Conservation (phyloP, 2,329 filamentous ascomycete species). For the Pestalotiopsis fici region DNA sequence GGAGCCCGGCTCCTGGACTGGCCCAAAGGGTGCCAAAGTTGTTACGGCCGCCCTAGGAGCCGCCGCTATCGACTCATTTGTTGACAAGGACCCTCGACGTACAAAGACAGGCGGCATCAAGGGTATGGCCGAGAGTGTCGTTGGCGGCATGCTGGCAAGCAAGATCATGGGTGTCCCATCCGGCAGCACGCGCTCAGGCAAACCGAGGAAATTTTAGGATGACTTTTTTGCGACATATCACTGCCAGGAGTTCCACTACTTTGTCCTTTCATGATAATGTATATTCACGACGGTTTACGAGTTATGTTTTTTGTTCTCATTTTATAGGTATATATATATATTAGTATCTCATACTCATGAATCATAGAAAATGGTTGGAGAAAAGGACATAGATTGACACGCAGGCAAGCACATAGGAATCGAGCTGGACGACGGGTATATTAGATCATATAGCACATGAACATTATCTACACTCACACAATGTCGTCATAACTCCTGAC, state of each 20-base stretch:
- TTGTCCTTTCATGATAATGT: not conserved
- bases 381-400: not conserved
- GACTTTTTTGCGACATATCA: not conserved
- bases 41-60: slow-evolving; percentile 50
- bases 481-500: no score
- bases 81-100: slow-evolving; percentile 31
- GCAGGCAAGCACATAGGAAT: not conserved
- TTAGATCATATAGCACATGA: not conserved
- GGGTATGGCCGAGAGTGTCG: slow-evolving; percentile 29
- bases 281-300: not conserved
- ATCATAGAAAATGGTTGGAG: not conserved
- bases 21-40: slow-evolving; percentile 48
- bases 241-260: not conserved
- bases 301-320: not conserved
- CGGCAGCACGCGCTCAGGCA: slow-evolving; percentile 14
- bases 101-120: slow-evolving; percentile 23
- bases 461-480: not conserved
- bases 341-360: not conserved
- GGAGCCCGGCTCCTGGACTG: slow-evolving; percentile 46
- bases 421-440: not conserved
- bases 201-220: slow-evolving; percentile 9
- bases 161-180: slow-evolving; percentile 29
- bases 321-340: not conserved
- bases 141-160: slow-evolving; percentile 28
- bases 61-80: slow-evolving; percentile 48